Conservation (phyloP, 1,139 yeast genomes). For the Geotrichum citri-aurantii region DNA sequence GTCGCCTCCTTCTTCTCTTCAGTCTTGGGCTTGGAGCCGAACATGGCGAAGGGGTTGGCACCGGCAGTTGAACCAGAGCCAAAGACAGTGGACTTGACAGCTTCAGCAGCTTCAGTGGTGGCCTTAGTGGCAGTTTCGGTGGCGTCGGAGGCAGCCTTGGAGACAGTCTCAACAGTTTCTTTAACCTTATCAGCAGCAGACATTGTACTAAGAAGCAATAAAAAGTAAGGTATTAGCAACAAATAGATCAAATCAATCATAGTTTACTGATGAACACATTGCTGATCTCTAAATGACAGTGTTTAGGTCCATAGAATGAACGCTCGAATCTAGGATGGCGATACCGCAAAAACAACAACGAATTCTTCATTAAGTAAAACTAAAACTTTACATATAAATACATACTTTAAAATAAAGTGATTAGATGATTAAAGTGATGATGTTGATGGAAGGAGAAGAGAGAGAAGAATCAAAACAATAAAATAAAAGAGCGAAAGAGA, state of each 20-base stretch:
- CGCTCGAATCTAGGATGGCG: background rate
- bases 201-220: conserved; percentile 1
- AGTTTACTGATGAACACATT: background rate
- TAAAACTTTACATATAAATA: background rate
- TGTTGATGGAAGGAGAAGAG: background rate
- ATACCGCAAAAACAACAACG: background rate
- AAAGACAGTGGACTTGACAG: conserved; percentile 21
- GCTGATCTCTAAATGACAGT: background rate
- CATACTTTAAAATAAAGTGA: background rate
- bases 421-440: background rate
- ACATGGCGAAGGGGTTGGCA: conserved; percentile 80
- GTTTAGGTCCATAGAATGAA: background rate
- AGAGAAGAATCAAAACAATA: background rate
- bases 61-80: conserved; percentile 46
- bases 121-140: conserved; percentile 12
- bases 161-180: conserved; percentile 13
- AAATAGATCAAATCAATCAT: background rate
- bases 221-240: background rate
- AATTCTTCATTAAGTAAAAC: background rate
- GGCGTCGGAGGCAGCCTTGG: conserved; percentile 56
- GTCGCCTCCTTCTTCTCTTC: conserved; percentile 43
- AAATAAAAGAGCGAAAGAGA: background rate
- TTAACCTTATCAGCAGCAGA: conserved; percentile 17
- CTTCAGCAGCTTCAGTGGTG: conserved; percentile 20
- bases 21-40: conserved; percentile 68